These are phyloP conservation scores for Dendrostoma leiphaemia DNA, from an alignment of 2,329 filamentous ascomycete species.

Conservation along the genomic window DNA sequence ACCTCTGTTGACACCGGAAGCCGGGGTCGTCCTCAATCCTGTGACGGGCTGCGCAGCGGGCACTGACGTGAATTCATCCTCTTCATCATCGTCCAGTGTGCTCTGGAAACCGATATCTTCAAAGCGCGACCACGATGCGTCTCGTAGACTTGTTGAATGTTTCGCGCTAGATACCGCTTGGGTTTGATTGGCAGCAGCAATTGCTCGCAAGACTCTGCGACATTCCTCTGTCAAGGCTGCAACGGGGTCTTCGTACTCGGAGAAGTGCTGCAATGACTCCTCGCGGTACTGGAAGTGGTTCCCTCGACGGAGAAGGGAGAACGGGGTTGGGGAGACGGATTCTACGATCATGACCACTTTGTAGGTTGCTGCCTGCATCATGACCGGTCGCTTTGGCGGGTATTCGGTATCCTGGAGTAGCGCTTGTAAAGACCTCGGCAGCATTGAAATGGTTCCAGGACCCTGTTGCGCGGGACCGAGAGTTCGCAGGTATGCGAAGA, in stretches of 20 bases:
- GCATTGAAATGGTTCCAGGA: constrained; percentile 74
- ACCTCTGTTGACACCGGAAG: constrained; percentile 61
- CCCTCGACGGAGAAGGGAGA: constrained; percentile 82
- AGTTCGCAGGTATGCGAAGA: constrained; percentile 95
- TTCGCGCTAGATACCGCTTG: constrained; percentile 65
- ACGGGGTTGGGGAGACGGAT: constrained; percentile 89
- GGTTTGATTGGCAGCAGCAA: constrained; percentile 86
- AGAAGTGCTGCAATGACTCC: constrained; percentile 81
- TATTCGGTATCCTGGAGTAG: constrained; percentile 92
- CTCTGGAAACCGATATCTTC: constrained; percentile 90
- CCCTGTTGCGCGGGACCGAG: constrained; percentile 73
- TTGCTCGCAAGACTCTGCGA: constrained; percentile 81
- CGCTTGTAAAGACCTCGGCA: constrained; percentile 89
- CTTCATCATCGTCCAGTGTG: constrained; percentile 67
- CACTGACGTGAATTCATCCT: constrained; percentile 52
- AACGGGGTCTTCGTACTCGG: constrained; percentile 85
- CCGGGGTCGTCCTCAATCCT: constrained; percentile 63
- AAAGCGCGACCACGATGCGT: constrained; percentile 95
- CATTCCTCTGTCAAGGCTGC: constrained; percentile 91
- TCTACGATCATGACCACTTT: constrained; percentile 98
- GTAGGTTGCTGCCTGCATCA: constrained; percentile 78
- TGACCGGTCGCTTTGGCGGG: constrained; percentile 73
- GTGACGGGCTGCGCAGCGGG: constrained; percentile 31
- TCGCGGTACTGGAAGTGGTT: constrained; percentile 96
- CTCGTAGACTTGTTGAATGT: constrained; percentile 69